Evolutionary conservation across 1,139 yeast species (phyloP).

Genomic region (Sugiyamaella xylanicola): DNA sequence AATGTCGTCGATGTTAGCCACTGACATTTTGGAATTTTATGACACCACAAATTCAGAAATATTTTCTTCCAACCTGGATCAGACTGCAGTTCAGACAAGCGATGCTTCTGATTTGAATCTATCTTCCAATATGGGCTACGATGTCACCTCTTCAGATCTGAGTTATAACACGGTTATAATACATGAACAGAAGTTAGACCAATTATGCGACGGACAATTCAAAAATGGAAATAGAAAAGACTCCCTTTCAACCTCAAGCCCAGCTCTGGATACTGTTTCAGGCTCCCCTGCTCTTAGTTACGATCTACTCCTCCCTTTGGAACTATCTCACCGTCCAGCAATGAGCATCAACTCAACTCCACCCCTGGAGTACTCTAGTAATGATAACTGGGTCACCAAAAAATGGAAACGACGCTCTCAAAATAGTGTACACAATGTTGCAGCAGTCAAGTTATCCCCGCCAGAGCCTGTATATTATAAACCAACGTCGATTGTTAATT

Average conservation of each 20-base stretch:
- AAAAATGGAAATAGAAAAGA: too few species aligned
- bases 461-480: constrained; percentile 2
- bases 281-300: background rate
- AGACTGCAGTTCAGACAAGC: background rate
- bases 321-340: background rate
- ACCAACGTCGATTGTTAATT: background rate
- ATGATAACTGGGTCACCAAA: background rate
- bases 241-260: background rate
- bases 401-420: constrained; percentile 1
- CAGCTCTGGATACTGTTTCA: background rate
- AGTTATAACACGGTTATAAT: too few species aligned
- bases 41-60: constrained; percentile 1
- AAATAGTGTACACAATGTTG: background rate
- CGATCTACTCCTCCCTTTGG: background rate
- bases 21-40: constrained; percentile 11
- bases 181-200: too few species aligned
- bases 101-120: constrained; percentile 2
- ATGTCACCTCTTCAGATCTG: too few species aligned
- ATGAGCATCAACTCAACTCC: constrained; percentile 17
- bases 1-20: constrained; percentile 7
- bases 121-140: background rate
- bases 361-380: background rate
- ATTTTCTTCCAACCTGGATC: background rate
- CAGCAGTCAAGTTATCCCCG: background rate
- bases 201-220: background rate